Base-by-base conservation (phyloP, 2,329 filamentous ascomycete species). In the Arthrobotrys musiformis region DNA sequence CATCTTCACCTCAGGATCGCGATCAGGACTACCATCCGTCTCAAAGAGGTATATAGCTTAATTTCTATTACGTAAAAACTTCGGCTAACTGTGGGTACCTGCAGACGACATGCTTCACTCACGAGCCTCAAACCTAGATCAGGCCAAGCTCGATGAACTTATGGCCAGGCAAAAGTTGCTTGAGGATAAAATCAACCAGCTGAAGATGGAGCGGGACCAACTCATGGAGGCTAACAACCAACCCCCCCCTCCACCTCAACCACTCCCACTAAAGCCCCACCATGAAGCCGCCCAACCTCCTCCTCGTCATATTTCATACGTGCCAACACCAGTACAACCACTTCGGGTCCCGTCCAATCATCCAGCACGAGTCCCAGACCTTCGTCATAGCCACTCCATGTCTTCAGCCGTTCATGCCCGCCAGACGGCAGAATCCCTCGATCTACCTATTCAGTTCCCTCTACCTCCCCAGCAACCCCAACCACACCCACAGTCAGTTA, bases 21-120 rank as follows among this genome's bases (percentile, higher is more conserved):
- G 54, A 58, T 33, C 48, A 66, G 33, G 73, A 70, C 30, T 77
- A 77, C 50, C 46, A 77, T 42, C 58, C 73, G 33, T 54, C 66
- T 44, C 73, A 77, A 50, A 70, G 73, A 77, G 73, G 73, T 77
- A 77, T 62, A 58, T 56, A 22, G 54, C 22, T 58, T 33, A 24
- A 28, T 64, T 64, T 75, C 35, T 64, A 35, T 70, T 66, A 70
- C 48, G 58, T 67, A 76, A 70, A 37, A 52, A 48, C 8, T 22
- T 56, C 46, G 54, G 52, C 70, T 76, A 69, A 76, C 46, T 42
- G 19, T 60, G 19, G 30, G 30, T 46, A 46, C 28, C 37, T 61
- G 56, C 60, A 76, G 73, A 77, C 52, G 66, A 77, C 13, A 76
- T 76, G 70, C 62, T 77, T 60, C 66, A 70, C 42, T 70, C 73